Base-by-base conservation (phyloP, 2,329 filamentous ascomycete genomes). In the Fusarium hostae region DNA sequence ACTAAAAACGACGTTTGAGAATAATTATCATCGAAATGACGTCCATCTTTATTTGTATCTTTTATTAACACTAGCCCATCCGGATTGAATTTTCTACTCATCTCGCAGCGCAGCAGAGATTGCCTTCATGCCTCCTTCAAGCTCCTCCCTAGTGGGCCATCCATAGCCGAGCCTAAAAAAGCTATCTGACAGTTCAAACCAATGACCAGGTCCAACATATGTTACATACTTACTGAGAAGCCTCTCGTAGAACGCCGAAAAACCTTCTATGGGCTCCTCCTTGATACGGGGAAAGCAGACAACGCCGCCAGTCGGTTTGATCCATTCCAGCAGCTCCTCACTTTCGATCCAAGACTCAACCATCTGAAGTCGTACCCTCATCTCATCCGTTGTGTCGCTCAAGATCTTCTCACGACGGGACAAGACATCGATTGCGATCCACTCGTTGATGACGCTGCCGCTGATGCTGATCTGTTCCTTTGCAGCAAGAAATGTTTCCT, bases 381-480 rank as follows among this genome's bases (percentile, higher is more conserved):
- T 59, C 34, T 59, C 41, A 2, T n/a, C 2, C 6, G 32, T 40
- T 15, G 32, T 61, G 5, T 47, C 26, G 5, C 9, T 12, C 34
- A 59, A 28, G 13, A 47, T 59, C 11, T 47, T 24, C 15, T 47
- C 24, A 1, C 51, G 59, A 2, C 59, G 26, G 3, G 40, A 58
- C 1, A 61, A 5, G n/a, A 58, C 51, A 32, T 58, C 16, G 3
- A 22, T 34, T 10, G 59, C 41, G 1, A 59, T 47, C 41, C 40
- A 47, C 34, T 62, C 51, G 2, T 62, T 47, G 34, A 62, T 58
- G 6, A 62, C 51, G 2, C 59, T 62, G 4, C 59, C 59, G 5
- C 59, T 59, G 16, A 62, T 62, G 3, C 28, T 47, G 3, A 59
- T 62, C 15, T 62, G 34, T 26, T 62, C 59, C 18, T 62, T 58